phyloP scores from a whole-genome alignment of 2,329 filamentous ascomycete genomes.

The Xylariaceae sp. region DNA sequence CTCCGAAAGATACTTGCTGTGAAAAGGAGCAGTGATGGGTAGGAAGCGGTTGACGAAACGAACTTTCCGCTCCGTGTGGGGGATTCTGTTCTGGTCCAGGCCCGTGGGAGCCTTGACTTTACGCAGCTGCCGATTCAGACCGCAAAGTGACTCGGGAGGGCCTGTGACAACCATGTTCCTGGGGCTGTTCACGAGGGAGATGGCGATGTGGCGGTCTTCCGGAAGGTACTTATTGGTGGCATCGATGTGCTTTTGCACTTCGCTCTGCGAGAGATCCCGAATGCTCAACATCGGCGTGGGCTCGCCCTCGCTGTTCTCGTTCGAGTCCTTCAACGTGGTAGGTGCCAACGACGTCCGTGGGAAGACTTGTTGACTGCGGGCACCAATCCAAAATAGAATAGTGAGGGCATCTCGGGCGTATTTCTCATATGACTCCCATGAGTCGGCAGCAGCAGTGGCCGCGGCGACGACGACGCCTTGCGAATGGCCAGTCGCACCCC shows the following conservation, averaged over 20 bases:
- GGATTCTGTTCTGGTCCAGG: conserved; percentile 87
- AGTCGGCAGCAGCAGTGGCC: conserved; percentile 80
- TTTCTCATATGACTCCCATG: conserved; percentile 86
- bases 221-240: conserved; percentile 95
- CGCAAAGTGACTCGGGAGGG: conserved; percentile 90
- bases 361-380: conserved; percentile 94
- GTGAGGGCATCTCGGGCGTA: conserved; percentile 74
- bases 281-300: conserved; percentile 98
- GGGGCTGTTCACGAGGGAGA: conserved; percentile 94
- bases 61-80: conserved; percentile 90
- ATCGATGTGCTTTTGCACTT: conserved; percentile 94
- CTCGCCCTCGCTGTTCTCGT: conserved; percentile 87
- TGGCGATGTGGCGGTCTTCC: conserved; percentile 82
- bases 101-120: conserved; percentile 98
- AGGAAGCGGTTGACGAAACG: conserved; percentile 96
- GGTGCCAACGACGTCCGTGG: conserved; percentile 90
- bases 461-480: conserved; percentile 93
- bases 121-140: conserved; percentile 86
- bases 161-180: conserved; percentile 96
- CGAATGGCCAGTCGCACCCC: conserved; percentile 89
- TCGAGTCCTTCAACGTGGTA: conserved; percentile 82
- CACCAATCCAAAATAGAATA: conserved; percentile 97
- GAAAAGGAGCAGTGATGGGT: conserved; percentile 95
- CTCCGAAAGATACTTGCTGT: conserved; percentile 85
- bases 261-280: conserved; percentile 76